Conservation (phyloP, 495 filamentous ascomycete genomes). For the Xylaria longipes region DNA sequence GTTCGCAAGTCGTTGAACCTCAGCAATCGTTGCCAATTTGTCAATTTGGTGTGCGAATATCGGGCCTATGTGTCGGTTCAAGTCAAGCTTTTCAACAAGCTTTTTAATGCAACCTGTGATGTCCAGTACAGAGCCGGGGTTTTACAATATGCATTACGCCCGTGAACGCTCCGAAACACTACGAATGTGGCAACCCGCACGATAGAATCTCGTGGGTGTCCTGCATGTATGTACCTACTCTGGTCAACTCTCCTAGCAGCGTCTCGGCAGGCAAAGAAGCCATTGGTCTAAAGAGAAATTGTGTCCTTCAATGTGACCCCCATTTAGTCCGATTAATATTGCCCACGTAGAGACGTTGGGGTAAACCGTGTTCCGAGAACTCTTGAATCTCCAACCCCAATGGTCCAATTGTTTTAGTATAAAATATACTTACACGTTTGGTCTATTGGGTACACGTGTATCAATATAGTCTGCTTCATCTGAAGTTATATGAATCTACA, state of each 20-base stretch:
- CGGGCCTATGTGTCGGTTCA: background rate
- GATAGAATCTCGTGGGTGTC: conserved; percentile 9
- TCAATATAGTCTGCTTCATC: conserved; percentile 7
- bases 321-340: background rate
- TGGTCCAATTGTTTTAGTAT: background rate
- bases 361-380: background rate
- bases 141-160: conserved; percentile 28
- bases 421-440: conserved; percentile 5
- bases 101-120: conserved; percentile 13
- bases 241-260: conserved; percentile 2
- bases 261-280: background rate
- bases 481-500: background rate
- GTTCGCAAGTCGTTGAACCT: background rate
- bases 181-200: conserved; percentile 20
- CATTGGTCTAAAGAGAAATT: background rate
- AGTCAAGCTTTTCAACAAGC: conserved; percentile 25
- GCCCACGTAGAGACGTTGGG: background rate
- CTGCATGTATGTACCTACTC: conserved; percentile 13
- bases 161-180: conserved; percentile 23
- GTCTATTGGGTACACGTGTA: conserved; percentile 23
- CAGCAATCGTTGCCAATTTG: background rate
- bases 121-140: conserved; percentile 25
- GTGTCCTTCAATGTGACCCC: background rate
- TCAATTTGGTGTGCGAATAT: background rate
- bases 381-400: background rate